phyloP scores from a whole-genome alignment of 2,329 filamentous ascomycete species.

The Fonsecaea multimorphosa region DNA sequence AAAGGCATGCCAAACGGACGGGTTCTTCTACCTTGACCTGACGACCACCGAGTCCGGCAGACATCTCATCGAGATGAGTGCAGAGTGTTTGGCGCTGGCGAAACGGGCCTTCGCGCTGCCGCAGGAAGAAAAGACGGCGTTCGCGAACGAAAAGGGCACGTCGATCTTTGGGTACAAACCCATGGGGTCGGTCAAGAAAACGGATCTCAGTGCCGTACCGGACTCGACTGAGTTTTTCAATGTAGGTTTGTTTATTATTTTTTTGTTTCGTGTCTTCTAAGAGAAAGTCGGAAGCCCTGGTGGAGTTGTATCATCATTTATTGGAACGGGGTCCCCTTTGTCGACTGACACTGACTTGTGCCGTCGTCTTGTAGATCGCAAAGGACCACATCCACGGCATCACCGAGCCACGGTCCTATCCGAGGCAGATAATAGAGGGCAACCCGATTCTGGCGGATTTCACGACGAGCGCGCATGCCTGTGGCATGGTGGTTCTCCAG shows the following conservation, averaged over 20 bases:
- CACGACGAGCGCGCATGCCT: conserved; percentile 33
- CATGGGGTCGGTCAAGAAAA: conserved; percentile 21
- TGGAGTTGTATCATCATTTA: too few relatives aligned
- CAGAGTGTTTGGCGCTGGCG: conserved; percentile 53
- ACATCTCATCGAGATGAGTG: conserved; percentile 49
- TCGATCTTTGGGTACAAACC: conserved; percentile 42
- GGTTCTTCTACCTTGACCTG: conserved; percentile 64
- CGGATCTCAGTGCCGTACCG: conserved; percentile 32
- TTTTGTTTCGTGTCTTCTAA: too few relatives aligned
- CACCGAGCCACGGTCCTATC: conserved; percentile 8
- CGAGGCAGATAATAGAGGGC: not conserved
- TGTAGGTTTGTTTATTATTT: too few relatives aligned
- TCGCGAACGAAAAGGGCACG: conserved; percentile 22
- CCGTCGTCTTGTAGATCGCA: not conserved
- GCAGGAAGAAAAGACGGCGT: conserved; percentile 38
- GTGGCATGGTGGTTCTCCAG: conserved; percentile 36
- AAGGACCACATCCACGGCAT: conserved; percentile 18
- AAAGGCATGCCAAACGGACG: conserved; percentile 52
- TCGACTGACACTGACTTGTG: too few relatives aligned
- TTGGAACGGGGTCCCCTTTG: too few relatives aligned
- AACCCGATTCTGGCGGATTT: conserved; percentile 16
- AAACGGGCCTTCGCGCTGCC: conserved; percentile 57
- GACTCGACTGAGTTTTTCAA: conserved; percentile 37
- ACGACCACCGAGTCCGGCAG: conserved; percentile 45
- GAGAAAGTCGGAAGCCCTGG: too few relatives aligned